A percentile compares a stretch with the other conserved stretches of the same genome.
phyloP scores from a whole-genome alignment of 139 green algal genomes.

The Coelastrella sp. region DNA sequence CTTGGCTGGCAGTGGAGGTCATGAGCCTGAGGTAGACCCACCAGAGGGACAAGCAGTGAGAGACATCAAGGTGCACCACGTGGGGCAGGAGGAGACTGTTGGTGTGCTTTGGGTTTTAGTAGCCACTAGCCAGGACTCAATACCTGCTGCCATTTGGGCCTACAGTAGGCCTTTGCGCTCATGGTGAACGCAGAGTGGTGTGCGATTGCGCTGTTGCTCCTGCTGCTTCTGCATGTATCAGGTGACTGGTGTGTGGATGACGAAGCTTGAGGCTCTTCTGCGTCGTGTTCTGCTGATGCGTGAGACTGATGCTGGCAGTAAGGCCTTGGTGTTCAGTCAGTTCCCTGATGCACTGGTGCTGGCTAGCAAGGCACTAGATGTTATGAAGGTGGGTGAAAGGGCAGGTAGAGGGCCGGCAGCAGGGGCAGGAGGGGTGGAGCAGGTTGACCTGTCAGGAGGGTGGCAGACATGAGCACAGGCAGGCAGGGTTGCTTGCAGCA shows the following conservation, averaged over 20 bases:
- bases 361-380: constrained; percentile 51
- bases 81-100: too few species aligned
- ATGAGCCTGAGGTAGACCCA: constrained; percentile 49
- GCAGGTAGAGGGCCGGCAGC: too few species aligned
- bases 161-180: too few species aligned
- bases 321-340: constrained; percentile 72
- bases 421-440: too few species aligned
- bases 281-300: constrained; percentile 67
- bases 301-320: constrained; percentile 45
- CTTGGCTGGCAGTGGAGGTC: neutral
- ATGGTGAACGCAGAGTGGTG: too few species aligned
- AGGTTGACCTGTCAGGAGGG: too few species aligned
- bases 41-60: constrained; percentile 50
- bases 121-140: too few species aligned
- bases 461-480: too few species aligned
- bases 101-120: too few species aligned
- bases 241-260: constrained; percentile 47
- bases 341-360: constrained; percentile 70
- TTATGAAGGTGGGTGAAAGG: neutral
- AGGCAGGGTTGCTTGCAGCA: too few species aligned
- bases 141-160: too few species aligned
- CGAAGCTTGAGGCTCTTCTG: constrained; percentile 64
- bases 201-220: neutral
- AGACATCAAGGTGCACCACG: constrained; percentile 48
- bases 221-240: neutral